Percentiles rank a stretch among this genome's conserved stretches.
Evolutionary conservation across 2,329 filamentous ascomycete genomes (phyloP).

Genomic region (Endoconidiophora laricicola): DNA sequence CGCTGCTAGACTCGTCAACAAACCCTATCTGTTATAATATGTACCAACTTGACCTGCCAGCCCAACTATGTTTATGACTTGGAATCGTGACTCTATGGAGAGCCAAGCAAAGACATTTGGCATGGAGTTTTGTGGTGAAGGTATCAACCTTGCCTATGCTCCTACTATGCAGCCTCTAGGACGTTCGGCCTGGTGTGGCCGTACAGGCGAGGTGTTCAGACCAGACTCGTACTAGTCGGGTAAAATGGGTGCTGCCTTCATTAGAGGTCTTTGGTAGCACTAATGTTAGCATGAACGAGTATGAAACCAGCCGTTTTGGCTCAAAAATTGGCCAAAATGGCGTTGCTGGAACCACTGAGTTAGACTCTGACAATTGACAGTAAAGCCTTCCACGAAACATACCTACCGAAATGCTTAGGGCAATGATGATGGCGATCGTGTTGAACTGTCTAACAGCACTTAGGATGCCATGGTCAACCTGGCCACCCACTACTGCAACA

Average conservation of each 20-base stretch:
- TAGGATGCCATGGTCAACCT: conserved; percentile 39
- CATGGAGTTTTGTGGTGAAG: conserved; percentile 50
- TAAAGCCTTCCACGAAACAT: conserved; percentile 43
- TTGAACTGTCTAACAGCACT: conserved; percentile 46
- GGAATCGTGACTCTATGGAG: conserved; percentile 61
- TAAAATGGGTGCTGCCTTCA: conserved; percentile 24
- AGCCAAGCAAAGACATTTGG: conserved; percentile 52
- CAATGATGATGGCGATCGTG: conserved; percentile 52
- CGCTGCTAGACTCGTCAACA: conserved; percentile 40
- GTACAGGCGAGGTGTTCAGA: conserved; percentile 49
- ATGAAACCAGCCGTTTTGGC: conserved; percentile 51
- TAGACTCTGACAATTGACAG: conserved; percentile 43
- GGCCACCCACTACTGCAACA: conserved; percentile 41
- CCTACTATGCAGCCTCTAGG: conserved; percentile 24
- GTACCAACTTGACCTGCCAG: conserved; percentile 66
- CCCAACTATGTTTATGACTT: conserved; percentile 62
- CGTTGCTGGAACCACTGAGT: conserved; percentile 36
- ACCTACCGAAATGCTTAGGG: conserved; percentile 52
- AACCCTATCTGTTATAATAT: conserved; percentile 45
- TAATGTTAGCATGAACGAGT: conserved; percentile 49
- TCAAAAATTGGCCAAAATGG: conserved; percentile 16
- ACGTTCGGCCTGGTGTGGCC: conserved; percentile 30
- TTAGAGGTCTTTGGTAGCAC: conserved; percentile 19
- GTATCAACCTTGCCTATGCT: conserved; percentile 55
- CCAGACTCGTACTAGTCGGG: conserved; percentile 54